Evolutionary conservation across 768 basidiomycete genomes (phyloP), one percentile per base, ranked within the genome.

Genomic region (Boletus sp.): DNA sequence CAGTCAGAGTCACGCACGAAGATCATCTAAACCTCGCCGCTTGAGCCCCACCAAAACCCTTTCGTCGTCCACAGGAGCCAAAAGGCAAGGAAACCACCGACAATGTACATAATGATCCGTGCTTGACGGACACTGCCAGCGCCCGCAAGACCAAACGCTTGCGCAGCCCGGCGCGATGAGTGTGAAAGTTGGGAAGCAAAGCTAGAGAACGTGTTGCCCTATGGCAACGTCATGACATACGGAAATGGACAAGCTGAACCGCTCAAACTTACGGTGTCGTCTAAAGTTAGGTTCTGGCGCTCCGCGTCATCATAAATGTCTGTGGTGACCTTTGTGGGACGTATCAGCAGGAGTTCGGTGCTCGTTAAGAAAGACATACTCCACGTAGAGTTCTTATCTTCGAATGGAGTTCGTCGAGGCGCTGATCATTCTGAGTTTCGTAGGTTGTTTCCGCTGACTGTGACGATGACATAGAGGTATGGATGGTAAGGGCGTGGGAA

Each of bases 231-330:
- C 46, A 47, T 32, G 17, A 55, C 3, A 50, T 24, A 47, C 7
- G 10, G 40, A 11, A 3, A 47, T 15, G 35, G 47, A 39, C 7
- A 50, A 15, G 18, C 14, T 53, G n/a, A 7, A 32, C 7, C 39
- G n/a, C 29, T 40, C 12, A 18, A 28, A 70, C 86, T 59, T 57
- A 91, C 91, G 3, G 90, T 85, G 39, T 87, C 83, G 64, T 94
- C 90, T 28, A 94, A 76, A 52, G 87, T 82, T 3, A 81, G 67
- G 65, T 94, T 93, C 74, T 94, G 92, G 10, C 86, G 76, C 72
- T 94, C 92, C 1, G 87, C 87, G 65, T 94, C 92, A 58, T 84
- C 82, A 68, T 94, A 80, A 39, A 94, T 92, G 74, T 94, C 92
- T 3, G 84, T 89, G 12, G 92, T 94, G n/a, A 94, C 80, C 91